A percentile compares a stretch with the other conserved stretches of the same genome.
Evolutionary conservation across 2,329 filamentous ascomycete genomes (phyloP).

Genomic region (Orbilia brochopaga): DNA sequence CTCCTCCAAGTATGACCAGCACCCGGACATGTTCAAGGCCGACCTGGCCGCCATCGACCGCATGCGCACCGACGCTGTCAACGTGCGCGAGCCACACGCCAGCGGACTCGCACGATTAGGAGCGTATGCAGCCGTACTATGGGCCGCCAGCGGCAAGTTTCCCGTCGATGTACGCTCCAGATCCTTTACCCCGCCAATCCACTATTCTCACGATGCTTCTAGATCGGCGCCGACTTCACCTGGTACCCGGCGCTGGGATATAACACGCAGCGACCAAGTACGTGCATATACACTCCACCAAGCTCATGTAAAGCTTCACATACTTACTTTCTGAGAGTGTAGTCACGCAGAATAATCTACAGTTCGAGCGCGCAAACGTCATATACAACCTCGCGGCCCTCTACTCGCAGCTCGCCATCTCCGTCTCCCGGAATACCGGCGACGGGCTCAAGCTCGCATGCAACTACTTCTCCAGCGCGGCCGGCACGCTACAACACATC

Average conservation of each 20-base stretch:
- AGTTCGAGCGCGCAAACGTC: conserved; percentile 87
- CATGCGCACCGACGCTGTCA: conserved; percentile 82
- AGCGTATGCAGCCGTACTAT: conserved; percentile 86
- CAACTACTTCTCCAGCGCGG: conserved; percentile 85
- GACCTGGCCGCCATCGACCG: conserved; percentile 87
- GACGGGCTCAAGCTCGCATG: conserved; percentile 87
- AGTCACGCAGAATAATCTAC: conserved; percentile 70
- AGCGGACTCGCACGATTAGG: conserved; percentile 89
- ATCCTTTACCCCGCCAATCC: background rate
- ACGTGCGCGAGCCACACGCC: conserved; percentile 83
- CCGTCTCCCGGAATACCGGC: conserved; percentile 72
- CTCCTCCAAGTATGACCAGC: conserved; percentile 96
- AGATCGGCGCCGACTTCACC: conserved; percentile 92
- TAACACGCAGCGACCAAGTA: conserved; percentile 73
- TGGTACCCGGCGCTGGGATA: conserved; percentile 96
- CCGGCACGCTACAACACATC: conserved; percentile 81
- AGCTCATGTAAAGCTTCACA: no score
- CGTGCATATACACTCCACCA: conserved; percentile 53
- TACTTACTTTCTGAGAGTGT: background rate
- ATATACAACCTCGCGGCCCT: conserved; percentile 91
- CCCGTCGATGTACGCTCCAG: conserved; percentile 76
- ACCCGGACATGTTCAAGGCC: conserved; percentile 91
- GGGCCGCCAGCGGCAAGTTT: conserved; percentile 94
- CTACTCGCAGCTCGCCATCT: conserved; percentile 88
- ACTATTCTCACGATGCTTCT: conserved; percentile 28